Base-by-base conservation (phyloP, 495 filamentous ascomycete species). In the Aspergillus biplanus region DNA sequence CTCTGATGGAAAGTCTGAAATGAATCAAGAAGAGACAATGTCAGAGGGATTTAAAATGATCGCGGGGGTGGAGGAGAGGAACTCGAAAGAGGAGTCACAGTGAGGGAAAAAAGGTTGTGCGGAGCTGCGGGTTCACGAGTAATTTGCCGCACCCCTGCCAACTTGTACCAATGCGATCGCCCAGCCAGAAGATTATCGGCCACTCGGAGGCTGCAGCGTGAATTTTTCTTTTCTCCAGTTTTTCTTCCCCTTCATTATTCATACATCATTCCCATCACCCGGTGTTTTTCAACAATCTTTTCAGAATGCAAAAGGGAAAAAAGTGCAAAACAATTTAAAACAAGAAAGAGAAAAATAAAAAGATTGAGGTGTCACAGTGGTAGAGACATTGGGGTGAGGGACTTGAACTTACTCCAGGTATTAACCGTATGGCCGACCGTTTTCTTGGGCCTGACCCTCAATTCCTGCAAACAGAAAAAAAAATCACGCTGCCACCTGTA, bases 121-220 rank as follows among this genome's bases (percentile, higher is more conserved):
- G 66, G 56, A 64, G 68, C 62, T 63, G 63, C 65, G 67, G 65
- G 58, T 66, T 65, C 52, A 61, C 56, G 47, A 62, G 39, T 50
- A 65, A 63, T 68, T 67, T 65, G 64, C 64, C 55, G 62, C 64
- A 54, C 18, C 55, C 61, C 56, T 48, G 56, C 67, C 37, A 68
- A 59, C 56, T 57, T 47, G 65, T 48, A 58, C 67, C 37, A 68
- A 59, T 59, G 60, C 42, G 65, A 60, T 59, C 56, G 46, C 18
- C 55, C 53, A 52, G 61, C 61, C 37, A 15, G 50, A 62, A 55
- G 71, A 71, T 68, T 56, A 67, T 71, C 67, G 72, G 70, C 70
- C 64, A 71, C 64, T 39, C 52, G 74, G 70, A 67, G 67, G 67
- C 56, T 54, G 60, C 64, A 61, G 64, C 34, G 55, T 55, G 37